These are phyloP conservation scores for Melaleuca alternifolia DNA, from an alignment of 345 rosid species.

Conservation along the genomic window DNA sequence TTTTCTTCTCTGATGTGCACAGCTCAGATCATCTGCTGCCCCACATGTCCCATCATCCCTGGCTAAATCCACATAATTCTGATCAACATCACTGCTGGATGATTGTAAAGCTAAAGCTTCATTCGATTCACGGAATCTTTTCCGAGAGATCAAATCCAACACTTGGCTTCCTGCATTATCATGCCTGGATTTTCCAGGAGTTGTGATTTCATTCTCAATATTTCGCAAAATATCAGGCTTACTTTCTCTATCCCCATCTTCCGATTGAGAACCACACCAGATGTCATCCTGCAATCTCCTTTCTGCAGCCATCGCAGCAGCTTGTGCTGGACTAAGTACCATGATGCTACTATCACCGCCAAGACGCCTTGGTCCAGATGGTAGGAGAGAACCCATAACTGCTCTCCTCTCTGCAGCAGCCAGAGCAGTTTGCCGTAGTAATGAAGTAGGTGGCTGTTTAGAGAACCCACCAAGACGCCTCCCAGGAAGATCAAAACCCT, in stretches of 20 bases:
- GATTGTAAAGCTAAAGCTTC: conserved; percentile 7
- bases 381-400: conserved; percentile 39
- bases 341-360: conserved; percentile 76
- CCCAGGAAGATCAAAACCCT: conserved; percentile 78
- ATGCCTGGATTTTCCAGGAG: conserved; percentile 6
- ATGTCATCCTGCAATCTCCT: conserved; percentile 78
- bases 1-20: neutral
- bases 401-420: conserved; percentile 76
- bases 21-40: neutral
- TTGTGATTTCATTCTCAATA: conserved; percentile 4
- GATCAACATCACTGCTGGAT: neutral
- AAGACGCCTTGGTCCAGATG: conserved; percentile 70
- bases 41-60: conserved; percentile 5
- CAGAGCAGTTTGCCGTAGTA: conserved; percentile 46
- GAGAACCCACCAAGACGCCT: conserved; percentile 73
- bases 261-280: conserved; percentile 74
- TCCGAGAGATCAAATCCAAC: conserved; percentile 13
- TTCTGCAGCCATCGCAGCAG: conserved; percentile 99
- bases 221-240: conserved; percentile 19
- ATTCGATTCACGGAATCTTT: conserved; percentile 29
- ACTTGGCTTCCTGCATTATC: conserved; percentile 2
- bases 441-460: conserved; percentile 54
- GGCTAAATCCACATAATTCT: conserved; percentile 6
- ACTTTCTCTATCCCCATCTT: conserved; percentile 34
- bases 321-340: conserved; percentile 87